These are phyloP conservation scores for Fraxinus dipetala DNA, from an alignment of 305 asterid genomes.

Conservation along the genomic window DNA sequence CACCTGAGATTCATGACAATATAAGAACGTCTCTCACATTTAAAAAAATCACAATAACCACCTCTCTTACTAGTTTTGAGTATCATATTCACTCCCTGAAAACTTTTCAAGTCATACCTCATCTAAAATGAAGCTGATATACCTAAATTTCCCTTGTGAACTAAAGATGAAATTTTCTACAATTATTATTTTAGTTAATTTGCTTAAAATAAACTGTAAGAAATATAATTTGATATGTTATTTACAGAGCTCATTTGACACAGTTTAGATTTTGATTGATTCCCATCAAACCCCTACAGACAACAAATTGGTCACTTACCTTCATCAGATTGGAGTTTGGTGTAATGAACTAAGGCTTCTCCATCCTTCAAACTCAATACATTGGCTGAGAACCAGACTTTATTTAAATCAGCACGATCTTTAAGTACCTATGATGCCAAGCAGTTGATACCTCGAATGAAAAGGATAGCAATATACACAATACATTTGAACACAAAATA, in stretches of 20 bases:
- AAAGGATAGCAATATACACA: conserved; percentile 12
- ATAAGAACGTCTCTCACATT: neutral
- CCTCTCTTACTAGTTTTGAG: neutral
- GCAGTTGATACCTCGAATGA: conserved; percentile 15
- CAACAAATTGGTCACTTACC: conserved; percentile 44
- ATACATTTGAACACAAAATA: conserved; percentile 1
- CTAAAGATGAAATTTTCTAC: neutral
- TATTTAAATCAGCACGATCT: conserved; percentile 56
- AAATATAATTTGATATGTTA: neutral
- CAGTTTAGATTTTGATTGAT: neutral
- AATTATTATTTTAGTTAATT: neutral
- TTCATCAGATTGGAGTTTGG: conserved; percentile 54
- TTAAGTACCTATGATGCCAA: conserved; percentile 65
- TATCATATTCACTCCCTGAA: neutral
- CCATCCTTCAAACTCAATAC: conserved; percentile 64
- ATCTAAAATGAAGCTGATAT: neutral
- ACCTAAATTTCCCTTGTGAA: neutral
- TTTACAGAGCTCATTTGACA: neutral
- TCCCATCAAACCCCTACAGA: conserved; percentile 23
- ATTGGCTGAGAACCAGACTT: conserved; percentile 79
- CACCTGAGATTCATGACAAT: neutral
- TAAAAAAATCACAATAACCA: neutral
- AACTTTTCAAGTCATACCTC: neutral
- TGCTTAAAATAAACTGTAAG: neutral
- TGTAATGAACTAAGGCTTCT: conserved; percentile 69